Evolutionary conservation across 2,329 filamentous ascomycete species (phyloP), one percentile per base, ranked within the genome.

Genomic region (Dichotomopilus funicola): DNA sequence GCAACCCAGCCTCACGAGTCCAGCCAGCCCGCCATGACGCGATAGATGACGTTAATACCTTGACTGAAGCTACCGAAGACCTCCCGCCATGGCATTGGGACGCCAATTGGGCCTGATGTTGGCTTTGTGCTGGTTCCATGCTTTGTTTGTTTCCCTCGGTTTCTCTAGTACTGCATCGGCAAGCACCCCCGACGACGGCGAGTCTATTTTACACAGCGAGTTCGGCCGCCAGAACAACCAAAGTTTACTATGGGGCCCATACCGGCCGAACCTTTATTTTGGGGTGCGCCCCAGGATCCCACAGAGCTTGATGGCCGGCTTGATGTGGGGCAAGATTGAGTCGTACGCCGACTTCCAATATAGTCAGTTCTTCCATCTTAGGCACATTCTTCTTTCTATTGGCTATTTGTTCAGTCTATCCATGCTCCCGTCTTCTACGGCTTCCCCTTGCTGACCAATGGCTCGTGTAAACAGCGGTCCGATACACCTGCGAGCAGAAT

Each of bases 401-500:
- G 19, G 2, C 19, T 27, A 27, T 27, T 27, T 27, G 19, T 27
- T 27, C 3, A 27, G 19, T 27, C 19, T 27, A 27, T 27, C 19
- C 19, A 27, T 27, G 19, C 19, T 27, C 19, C 19, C 19, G 19
- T 27, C 19, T 27, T 27, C 19, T 27, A 27, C 19, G 19, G 19
- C 19, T 27, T 27, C 19, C 19, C 19, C 19, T 27, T 27, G 19
- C 48, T 56, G 27, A 56, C 54, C 9, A 9, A 10, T 1, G 1
- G 8, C 9, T 9, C 36, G 5, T 63, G 2, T 27, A 27, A 27
- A 57, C 53, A 94, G 89, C 86, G 64, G 87, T 96, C 65, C 85
- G 94, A 61, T 91, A 96, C 70, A 96, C 94, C 0, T 99, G 94
- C 73, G 94, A 97, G 71, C 94, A 99, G 70, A 83, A 94, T 70